Percentiles rank a stretch among this genome's conserved stretches.
These are phyloP conservation scores for Fraxinus paxiana DNA, from an alignment of 305 asterid genomes.

Conservation along the genomic window DNA sequence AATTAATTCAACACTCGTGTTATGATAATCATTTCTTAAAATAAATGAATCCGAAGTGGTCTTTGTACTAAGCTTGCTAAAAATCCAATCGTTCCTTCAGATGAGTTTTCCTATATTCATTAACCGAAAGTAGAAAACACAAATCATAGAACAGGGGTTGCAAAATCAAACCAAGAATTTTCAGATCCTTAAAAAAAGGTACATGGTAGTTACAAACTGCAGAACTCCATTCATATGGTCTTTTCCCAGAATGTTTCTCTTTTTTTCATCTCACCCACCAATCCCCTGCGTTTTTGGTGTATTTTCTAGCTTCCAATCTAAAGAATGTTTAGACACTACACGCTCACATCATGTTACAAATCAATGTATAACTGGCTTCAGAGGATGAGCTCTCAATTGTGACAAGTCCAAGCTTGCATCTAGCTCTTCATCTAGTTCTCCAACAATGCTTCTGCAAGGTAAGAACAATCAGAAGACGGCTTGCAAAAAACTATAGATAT, in stretches of 20 bases:
- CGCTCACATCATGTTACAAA: conserved; percentile 5
- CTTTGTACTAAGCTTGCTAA: neutral
- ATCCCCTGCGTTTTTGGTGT: neutral
- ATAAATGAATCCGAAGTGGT: neutral
- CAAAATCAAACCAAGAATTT: neutral
- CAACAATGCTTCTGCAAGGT: conserved; percentile 73
- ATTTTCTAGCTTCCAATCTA: conserved; percentile 20
- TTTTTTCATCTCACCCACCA: neutral
- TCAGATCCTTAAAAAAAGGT: neutral
- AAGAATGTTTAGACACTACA: conserved; percentile 19
- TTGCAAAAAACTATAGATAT: neutral
- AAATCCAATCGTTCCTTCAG: neutral
- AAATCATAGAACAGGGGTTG: neutral
- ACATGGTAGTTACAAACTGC: neutral
- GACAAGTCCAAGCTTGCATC: conserved; percentile 88
- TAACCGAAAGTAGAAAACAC: neutral
- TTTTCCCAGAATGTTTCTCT: neutral
- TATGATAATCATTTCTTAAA: too few species aligned
- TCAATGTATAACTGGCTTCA: conserved; percentile 89
- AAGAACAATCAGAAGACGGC: neutral
- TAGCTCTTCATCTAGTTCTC: conserved; percentile 88
- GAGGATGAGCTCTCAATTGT: conserved; percentile 84
- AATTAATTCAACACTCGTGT: too few species aligned
- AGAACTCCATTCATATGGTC: neutral
- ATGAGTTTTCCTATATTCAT: neutral